Evolutionary conservation across 768 basidiomycete species (phyloP), one percentile per base, ranked within the genome.

Genomic region (Plicaturopsis crispa): DNA sequence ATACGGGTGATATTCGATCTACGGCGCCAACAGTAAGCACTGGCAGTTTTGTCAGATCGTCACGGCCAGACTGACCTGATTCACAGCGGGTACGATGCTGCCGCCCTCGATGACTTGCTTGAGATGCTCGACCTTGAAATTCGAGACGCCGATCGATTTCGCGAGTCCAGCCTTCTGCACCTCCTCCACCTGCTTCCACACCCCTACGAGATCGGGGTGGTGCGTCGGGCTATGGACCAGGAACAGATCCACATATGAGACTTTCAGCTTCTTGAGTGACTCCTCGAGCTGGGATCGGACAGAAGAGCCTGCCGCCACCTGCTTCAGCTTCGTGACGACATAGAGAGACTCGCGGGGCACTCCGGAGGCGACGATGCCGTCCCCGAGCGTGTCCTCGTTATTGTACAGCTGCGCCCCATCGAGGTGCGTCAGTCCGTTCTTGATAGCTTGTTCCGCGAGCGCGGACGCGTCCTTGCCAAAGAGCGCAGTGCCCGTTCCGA

Each of bases 121-220:
- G 10, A 78, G 46, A 42, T 69, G 62, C 42, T 66, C 59, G 19
- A 67, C 60, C 16, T 61, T 58, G 53, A 72, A 72, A 57, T 78
- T 75, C 49, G 67, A 69, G 18, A 75, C 70, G n/a, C 75, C 73
- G 41, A 70, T 66, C 43, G 59, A 65, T 42, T 61, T 60, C 16
- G 64, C 51, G 37, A 59, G 57, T 11, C 61, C 61, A 24, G 59
- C 68, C 16, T 50, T 50, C 48, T 75, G 63, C 24, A 74, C 58
- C 28, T 67, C 70, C 48, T 83, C 80, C 70, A 84, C 70, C 4
- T 60, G 72, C 33, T 64, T 65, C 81, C 82, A 84, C 36, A 72
- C 52, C 18, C 56, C 32, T 65, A 59, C 3, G 54, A 41, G 4
- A 41, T 48, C 3, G 62, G 59, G 28, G n/a, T n/a, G n/a, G n/a